Evolutionary conservation across 2,329 filamentous ascomycete species (phyloP).

Genomic region (Fusarium dlaminii): DNA sequence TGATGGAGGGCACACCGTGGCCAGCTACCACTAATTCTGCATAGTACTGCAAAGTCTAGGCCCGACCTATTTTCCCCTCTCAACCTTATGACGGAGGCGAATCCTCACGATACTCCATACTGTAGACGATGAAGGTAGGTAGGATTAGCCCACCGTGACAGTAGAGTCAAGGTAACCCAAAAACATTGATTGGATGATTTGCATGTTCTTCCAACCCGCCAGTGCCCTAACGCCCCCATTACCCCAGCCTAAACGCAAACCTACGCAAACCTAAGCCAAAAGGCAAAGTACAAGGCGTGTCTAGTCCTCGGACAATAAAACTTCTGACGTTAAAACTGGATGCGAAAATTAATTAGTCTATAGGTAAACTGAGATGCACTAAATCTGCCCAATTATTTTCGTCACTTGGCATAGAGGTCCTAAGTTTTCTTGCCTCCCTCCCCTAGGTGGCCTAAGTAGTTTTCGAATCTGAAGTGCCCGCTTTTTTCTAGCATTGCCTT

Average conservation of each 20-base stretch:
- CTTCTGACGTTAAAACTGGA: neutral
- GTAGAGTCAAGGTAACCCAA: slow-evolving; percentile 28
- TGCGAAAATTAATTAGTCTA: neutral
- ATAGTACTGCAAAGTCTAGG: neutral
- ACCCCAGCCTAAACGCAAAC: neutral
- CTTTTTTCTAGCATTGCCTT: slow-evolving; percentile 6
- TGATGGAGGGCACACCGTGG: neutral
- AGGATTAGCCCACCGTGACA: slow-evolving; percentile 33
- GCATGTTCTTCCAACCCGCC: slow-evolving; percentile 12
- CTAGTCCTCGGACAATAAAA: neutral
- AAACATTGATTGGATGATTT: slow-evolving; percentile 25
- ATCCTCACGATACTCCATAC: neutral
- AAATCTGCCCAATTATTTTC: neutral
- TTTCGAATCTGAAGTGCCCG: neutral
- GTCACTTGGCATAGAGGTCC: neutral
- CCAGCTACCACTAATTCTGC: neutral
- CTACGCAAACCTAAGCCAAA: neutral
- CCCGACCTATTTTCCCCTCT: neutral
- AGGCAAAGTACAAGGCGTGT: neutral
- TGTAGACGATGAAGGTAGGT: neutral
- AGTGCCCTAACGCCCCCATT: slow-evolving; percentile 14
- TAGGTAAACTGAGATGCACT: too few relatives aligned
- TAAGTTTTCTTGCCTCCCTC: neutral
- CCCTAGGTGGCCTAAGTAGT: neutral
- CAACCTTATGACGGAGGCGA: slow-evolving; percentile 3